These are phyloP conservation scores for Pulveroboletus sp. DNA, from an alignment of 768 basidiomycete species.

Conservation along the genomic window DNA sequence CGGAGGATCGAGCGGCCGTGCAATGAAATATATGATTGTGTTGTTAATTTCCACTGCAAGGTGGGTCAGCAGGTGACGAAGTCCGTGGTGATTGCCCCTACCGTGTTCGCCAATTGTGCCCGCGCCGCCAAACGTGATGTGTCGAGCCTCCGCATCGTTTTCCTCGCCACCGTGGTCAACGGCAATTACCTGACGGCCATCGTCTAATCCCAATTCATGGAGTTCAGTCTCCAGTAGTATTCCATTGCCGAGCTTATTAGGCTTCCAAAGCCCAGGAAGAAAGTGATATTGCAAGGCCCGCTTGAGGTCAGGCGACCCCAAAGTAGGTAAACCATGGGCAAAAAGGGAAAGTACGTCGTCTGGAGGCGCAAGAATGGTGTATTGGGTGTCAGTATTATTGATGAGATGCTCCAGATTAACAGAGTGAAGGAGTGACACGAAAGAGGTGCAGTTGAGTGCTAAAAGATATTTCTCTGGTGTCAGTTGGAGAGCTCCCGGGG, in stretches of 20 bases:
- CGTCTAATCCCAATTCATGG: slow-evolving; percentile 64
- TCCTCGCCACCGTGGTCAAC: slow-evolving; percentile 53
- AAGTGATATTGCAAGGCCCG: slow-evolving; percentile 87
- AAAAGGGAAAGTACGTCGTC: slow-evolving; percentile 78
- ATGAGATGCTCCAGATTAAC: slow-evolving; percentile 70
- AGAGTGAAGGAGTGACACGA: slow-evolving; percentile 85
- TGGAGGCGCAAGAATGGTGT: slow-evolving; percentile 89
- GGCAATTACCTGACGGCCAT: slow-evolving; percentile 66
- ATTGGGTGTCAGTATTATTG: slow-evolving; percentile 63
- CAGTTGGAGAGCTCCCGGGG: slow-evolving; percentile 67
- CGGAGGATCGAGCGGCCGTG: slow-evolving; percentile 80
- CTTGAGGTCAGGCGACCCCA: slow-evolving; percentile 67
- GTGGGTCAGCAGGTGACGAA: slow-evolving; percentile 6
- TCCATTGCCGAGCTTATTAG: slow-evolving; percentile 66
- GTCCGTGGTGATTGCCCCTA: slow-evolving; percentile 36
- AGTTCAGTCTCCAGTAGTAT: slow-evolving; percentile 81
- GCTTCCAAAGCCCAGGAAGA: slow-evolving; percentile 74
- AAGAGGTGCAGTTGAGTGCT: slow-evolving; percentile 85
- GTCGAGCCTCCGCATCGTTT: slow-evolving; percentile 44
- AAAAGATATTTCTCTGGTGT: slow-evolving; percentile 96
- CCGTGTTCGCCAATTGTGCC: slow-evolving; percentile 74
- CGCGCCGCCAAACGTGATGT: slow-evolving; percentile 81
- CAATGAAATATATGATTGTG: slow-evolving; percentile 86
- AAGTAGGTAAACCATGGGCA: slow-evolving; percentile 54
- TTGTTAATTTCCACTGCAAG: slow-evolving; percentile 67